Evolutionary conservation across 208 protist genomes (phyloP), one percentile per base, ranked within the genome.

Genomic region (Porcisia hertigi): DNA sequence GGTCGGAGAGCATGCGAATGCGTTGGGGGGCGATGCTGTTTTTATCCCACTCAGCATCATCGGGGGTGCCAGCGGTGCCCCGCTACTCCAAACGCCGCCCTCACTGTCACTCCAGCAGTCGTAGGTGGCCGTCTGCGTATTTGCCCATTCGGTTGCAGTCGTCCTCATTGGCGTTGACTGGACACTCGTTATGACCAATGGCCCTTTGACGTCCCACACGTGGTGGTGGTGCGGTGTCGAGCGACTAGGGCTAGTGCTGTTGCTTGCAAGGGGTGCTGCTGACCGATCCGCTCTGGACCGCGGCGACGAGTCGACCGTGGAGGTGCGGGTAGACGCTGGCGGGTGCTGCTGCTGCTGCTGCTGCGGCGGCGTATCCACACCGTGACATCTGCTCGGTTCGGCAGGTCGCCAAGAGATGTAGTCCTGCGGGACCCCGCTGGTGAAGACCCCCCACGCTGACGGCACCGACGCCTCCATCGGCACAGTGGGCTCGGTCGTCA

Each of bases 391-490:
- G 25, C 16, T 18, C 23, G 63, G 41, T 23, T 18, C 16, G 23
- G 41, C 41, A 52, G 41, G 41, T 2, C 5, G 30, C 9, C 11
- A 20, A 49, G 63, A 67, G 63, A 49, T 30, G 57, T 75, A 86
- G n/a, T 73, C 85, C 23, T 75, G 75, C 23, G 85, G 85, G 5
- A 54, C 82, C 23, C 85, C 85, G 49, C 82, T 87, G 20, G 82
- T 85, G 59, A 89, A 89, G 43, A 71, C 57, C 16, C 79, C 59
- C 73, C 70, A 82, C 3, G 63, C 57, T 23, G 45, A 20, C 52
- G 54, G 47, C 39, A 41, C 16, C 39, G 43, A 30, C 23, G 55
- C n/a, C 55, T 59, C 55, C 23, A 54, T 54, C 52, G 52, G 20
- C 9, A 54, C 12, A 18, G 52, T 18, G 12, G 52, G 12, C 52